Evolutionary conservation across 805 yeast genomes (phyloP), one percentile per base, ranked within the genome.

Genomic region (Candida odintsovae): DNA sequence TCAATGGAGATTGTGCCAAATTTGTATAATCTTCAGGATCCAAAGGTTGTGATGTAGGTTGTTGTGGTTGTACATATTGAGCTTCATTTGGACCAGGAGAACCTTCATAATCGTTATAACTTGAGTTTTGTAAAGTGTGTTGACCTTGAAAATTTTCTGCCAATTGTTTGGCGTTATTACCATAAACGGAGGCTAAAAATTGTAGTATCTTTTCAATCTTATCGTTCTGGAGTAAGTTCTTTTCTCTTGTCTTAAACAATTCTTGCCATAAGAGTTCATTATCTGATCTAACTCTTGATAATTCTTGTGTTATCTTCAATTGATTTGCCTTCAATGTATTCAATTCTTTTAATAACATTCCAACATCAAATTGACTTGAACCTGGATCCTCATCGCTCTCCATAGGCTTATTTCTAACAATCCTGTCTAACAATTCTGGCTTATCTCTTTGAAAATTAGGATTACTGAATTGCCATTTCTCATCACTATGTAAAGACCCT

Each of bases 211-310:
- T 85, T 53, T 90, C 95, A 46, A 94, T 72, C 20, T 96, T 88
- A 51, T 86, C 92, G 37, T 92, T 82, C 62, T 94, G 98, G 29
- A 82, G 75, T 56, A 84, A 80, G 64, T 90, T 87, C 52, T 90
- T 78, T 62, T 92, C 97, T 45, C 97, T 74, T 6, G 92, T 83
- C 48, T 82, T 68, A 61, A 76, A 82, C 58, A 89, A 84, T 61
- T 94, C 98, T 50, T 84, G 83, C 99, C 99, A 94, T 40, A 94
- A 67, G 57, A 88, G 65, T 62, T 88, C 92, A 67, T 92, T 94
- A 61, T 94, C 98, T 50, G 83, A 83, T 48, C 90, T 76, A 35
- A 94, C 80, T 48, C 97, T 74, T 55, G 84, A 71, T 51, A 94
- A 70, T 61, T 94, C 98, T 55, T 90, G 94, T 5, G 89, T 78